phyloP scores from a whole-genome alignment of 768 basidiomycete genomes.

The Leccinum variicolor region DNA sequence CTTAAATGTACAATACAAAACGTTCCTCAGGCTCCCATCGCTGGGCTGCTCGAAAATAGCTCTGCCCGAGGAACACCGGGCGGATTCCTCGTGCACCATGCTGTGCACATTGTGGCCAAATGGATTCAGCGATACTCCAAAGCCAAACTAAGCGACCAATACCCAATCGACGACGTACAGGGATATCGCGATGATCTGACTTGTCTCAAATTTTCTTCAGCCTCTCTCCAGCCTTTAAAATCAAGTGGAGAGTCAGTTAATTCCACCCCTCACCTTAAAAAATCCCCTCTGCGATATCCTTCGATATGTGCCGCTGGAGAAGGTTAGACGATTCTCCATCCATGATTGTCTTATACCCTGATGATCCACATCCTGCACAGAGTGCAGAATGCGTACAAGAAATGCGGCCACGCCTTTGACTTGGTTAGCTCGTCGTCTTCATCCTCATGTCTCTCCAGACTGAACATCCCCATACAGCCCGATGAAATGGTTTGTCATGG shows the following conservation, averaged over 20 bases:
- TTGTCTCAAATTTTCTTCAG: slow-evolving; percentile 18
- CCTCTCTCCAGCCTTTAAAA: slow-evolving; percentile 25
- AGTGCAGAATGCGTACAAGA: slow-evolving; percentile 59
- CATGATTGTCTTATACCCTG: slow-evolving; percentile 8
- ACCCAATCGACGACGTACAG: slow-evolving; percentile 21
- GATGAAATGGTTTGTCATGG: slow-evolving; percentile 51
- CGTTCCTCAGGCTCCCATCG: slow-evolving; percentile 10
- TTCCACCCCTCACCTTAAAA: background rate
- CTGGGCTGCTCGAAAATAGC: slow-evolving; percentile 23
- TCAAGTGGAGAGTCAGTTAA: background rate
- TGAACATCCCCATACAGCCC: slow-evolving; percentile 37
- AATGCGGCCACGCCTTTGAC: slow-evolving; percentile 53
- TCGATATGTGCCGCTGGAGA: slow-evolving; percentile 67
- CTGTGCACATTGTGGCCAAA: slow-evolving; percentile 20
- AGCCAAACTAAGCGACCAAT: slow-evolving; percentile 19
- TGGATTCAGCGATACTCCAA: slow-evolving; percentile 20
- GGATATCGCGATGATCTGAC: slow-evolving; percentile 26
- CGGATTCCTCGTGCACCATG: slow-evolving; percentile 24
- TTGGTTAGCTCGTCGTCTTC: slow-evolving; percentile 39
- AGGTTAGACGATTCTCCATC: slow-evolving; percentile 43
- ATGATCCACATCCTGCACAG: slow-evolving; percentile 33
- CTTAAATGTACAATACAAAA: slow-evolving; percentile 22
- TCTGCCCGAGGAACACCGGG: slow-evolving; percentile 31
- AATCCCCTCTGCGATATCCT: slow-evolving; percentile 20
- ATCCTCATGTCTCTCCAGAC: slow-evolving; percentile 11